A percentile compares a stretch with the other conserved stretches of the same genome.
These are phyloP conservation scores for Pigoraptor vietnamica DNA, from an alignment of 78 protist genomes.

Conservation along the genomic window DNA sequence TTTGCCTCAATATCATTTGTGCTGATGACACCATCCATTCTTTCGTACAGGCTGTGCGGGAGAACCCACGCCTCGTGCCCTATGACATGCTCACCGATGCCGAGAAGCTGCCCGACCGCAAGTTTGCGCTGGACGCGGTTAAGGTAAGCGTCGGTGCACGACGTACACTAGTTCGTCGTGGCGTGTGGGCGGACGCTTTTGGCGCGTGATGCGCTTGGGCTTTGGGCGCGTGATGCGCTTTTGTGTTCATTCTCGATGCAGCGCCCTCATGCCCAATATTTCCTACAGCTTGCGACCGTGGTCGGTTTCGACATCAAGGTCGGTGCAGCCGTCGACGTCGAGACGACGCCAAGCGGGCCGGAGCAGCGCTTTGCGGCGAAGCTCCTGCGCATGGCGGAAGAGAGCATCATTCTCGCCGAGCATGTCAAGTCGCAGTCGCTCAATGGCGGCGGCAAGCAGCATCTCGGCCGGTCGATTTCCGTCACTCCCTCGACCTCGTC, in stretches of 20 bases:
- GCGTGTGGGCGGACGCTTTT: too few relatives aligned
- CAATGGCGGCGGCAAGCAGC: too few relatives aligned
- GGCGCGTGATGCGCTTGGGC: too few relatives aligned
- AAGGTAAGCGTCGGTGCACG: not conserved
- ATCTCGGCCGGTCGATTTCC: too few relatives aligned
- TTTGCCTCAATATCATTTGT: not conserved
- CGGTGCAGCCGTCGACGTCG: not conserved
- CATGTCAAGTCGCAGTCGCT: not conserved
- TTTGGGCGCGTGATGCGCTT: not conserved
- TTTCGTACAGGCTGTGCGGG: not conserved
- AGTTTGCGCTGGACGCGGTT: not conserved
- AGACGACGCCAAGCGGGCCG: not conserved
- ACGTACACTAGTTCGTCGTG: too few relatives aligned
- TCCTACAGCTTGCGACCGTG: not conserved
- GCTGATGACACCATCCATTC: too few relatives aligned
- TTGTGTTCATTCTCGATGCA: not conserved
- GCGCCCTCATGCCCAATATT: not conserved
- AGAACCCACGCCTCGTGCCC: not conserved
- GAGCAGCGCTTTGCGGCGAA: not conserved
- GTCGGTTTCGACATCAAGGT: not conserved
- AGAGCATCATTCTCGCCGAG: not conserved
- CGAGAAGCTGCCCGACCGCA: slow-evolving; percentile 1
- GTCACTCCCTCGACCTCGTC: too few relatives aligned
- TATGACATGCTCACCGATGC: not conserved
- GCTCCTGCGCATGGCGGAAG: not conserved